A percentile compares a stretch with the other conserved stretches of the same genome.
Conservation (phyloP, 2,329 filamentous ascomycete species). For the Fusarium pseudograminearum region DNA sequence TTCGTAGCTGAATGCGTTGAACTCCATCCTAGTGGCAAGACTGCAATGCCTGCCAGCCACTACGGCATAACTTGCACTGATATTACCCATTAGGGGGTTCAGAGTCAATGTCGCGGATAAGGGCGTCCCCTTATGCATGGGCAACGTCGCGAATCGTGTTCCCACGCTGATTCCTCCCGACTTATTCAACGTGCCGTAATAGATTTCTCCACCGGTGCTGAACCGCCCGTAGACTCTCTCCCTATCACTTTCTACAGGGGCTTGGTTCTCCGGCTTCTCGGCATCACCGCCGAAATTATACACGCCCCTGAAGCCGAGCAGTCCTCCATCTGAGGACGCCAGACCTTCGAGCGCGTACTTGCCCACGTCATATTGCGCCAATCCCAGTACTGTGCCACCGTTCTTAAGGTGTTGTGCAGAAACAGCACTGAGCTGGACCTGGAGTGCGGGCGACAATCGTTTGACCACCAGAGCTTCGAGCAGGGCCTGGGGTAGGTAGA, state of each 20-base stretch:
- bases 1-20: conserved; percentile 99
- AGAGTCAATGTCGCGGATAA: conserved; percentile 93
- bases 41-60: conserved; percentile 85
- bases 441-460: conserved; percentile 79
- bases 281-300: conserved; percentile 93
- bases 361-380: conserved; percentile 85
- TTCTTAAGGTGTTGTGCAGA: conserved; percentile 78
- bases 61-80: conserved; percentile 92
- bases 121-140: conserved; percentile 83
- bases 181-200: conserved; percentile 96
- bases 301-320: conserved; percentile 87
- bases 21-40: conserved; percentile 91
- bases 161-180: conserved; percentile 92
- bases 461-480: conserved; percentile 88
- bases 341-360: conserved; percentile 91
- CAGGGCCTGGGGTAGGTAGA: conserved; percentile 86
- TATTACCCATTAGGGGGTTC: conserved; percentile 93
- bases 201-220: conserved; percentile 91
- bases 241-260: conserved; percentile 52
- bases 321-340: conserved; percentile 89
- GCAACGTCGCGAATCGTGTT: conserved; percentile 88
- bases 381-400: conserved; percentile 79
- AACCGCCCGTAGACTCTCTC: conserved; percentile 83
- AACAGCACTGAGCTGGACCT: conserved; percentile 83
- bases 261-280: conserved; percentile 45